A percentile compares a stretch with the other conserved stretches of the same genome.
These are phyloP conservation scores for Chlorella sp. DNA, from an alignment of 139 green algal genomes.

Conservation along the genomic window DNA sequence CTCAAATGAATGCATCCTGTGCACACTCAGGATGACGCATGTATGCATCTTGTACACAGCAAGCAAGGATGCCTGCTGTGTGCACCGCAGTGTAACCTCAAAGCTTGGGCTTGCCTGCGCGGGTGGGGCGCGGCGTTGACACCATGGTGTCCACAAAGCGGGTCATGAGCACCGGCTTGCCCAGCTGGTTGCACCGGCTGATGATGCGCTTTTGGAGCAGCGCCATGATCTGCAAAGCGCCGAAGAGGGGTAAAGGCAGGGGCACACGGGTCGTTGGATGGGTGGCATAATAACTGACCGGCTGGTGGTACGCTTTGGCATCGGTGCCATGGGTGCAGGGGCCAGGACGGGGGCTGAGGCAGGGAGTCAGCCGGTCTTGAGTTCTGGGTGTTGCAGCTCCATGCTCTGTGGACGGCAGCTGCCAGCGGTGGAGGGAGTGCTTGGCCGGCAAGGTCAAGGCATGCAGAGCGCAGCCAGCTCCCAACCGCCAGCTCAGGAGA, in stretches of 20 bases:
- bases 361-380: too few species aligned
- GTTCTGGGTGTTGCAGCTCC: too few species aligned
- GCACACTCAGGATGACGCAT: too few species aligned
- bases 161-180: slow-evolving; percentile 89
- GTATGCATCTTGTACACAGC: background rate
- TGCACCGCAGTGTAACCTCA: too few species aligned
- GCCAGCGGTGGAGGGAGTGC: too few species aligned
- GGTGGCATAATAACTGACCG: too few species aligned
- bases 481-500: too few species aligned
- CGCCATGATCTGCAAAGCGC: slow-evolving; percentile 73
- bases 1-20: background rate
- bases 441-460: background rate
- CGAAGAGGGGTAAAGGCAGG: background rate
- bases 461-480: background rate
- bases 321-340: too few species aligned
- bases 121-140: background rate
- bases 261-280: too few species aligned
- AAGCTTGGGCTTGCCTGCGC: background rate
- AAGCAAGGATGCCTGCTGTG: background rate
- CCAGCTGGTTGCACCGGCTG: slow-evolving; percentile 57
- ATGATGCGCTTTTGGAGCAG: slow-evolving; percentile 68
- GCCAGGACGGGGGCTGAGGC: background rate
- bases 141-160: slow-evolving; percentile 94
- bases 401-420: too few species aligned
- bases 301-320: too few species aligned